These are phyloP conservation scores for Chaetomium sp. DNA, from an alignment of 2,329 filamentous ascomycete genomes.

Conservation along the genomic window DNA sequence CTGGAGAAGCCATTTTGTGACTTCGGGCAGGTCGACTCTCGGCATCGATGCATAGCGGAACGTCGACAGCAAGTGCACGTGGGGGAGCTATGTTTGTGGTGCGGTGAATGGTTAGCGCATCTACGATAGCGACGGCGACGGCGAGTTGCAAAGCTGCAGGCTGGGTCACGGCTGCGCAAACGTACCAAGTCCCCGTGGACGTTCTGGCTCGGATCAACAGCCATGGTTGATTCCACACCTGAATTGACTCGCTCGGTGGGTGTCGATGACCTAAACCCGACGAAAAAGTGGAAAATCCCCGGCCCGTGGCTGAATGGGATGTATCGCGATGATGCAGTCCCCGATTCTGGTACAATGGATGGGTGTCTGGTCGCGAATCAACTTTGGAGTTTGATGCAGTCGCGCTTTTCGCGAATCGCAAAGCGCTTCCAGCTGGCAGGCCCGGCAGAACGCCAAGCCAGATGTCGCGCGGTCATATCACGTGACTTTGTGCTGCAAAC, in stretches of 20 bases:
- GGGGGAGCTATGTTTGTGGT: conserved; percentile 56
- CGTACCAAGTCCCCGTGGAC: conserved; percentile 30
- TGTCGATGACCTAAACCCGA: background rate
- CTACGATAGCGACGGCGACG: background rate
- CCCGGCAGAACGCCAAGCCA: background rate
- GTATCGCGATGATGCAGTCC: background rate
- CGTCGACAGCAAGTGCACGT: conserved; percentile 83
- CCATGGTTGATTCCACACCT: conserved; percentile 12
- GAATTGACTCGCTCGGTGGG: background rate
- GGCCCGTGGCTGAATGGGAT: background rate
- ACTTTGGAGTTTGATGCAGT: conserved; percentile 9
- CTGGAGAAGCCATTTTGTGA: conserved; percentile 74
- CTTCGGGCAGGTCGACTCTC: conserved; percentile 65
- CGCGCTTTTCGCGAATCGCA: conserved; percentile 17
- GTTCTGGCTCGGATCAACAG: conserved; percentile 30
- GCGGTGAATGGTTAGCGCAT: conserved; percentile 1
- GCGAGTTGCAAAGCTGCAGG: background rate
- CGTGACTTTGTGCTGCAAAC: background rate
- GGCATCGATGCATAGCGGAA: conserved; percentile 71
- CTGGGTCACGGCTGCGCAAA: background rate
- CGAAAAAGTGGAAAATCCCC: background rate
- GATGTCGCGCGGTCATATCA: background rate
- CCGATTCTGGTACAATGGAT: background rate
- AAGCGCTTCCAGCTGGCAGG: background rate
- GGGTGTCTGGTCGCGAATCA: conserved; percentile 6